phyloP scores from a whole-genome alignment of 345 rosid genomes.

The Rhodamnia rubescens region DNA sequence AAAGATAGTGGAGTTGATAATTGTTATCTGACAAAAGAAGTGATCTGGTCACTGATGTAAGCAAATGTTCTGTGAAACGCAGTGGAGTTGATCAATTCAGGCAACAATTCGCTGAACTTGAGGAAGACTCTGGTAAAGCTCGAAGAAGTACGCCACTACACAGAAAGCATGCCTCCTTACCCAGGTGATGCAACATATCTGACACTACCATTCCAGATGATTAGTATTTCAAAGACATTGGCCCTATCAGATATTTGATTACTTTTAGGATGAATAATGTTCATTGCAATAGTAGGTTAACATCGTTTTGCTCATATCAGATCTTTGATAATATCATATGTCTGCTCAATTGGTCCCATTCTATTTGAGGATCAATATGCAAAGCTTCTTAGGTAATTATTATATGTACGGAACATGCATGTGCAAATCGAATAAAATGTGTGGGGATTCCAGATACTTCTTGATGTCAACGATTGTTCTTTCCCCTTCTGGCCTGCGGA shows the following conservation, averaged over 20 bases:
- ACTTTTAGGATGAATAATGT: neutral
- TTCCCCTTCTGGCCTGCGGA: neutral
- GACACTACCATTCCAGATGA: neutral
- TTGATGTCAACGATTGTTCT: neutral
- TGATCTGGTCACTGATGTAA: neutral
- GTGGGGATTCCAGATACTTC: neutral
- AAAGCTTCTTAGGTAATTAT: neutral
- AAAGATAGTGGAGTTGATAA: neutral
- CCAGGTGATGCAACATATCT: slow-evolving; percentile 33
- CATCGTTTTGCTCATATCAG: neutral
- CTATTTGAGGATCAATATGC: neutral
- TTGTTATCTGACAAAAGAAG: neutral
- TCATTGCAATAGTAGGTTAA: neutral
- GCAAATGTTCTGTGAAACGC: slow-evolving; percentile 1
- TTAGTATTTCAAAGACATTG: neutral
- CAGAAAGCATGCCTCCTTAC: slow-evolving; percentile 78
- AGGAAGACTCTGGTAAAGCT: slow-evolving; percentile 46
- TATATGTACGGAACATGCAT: neutral
- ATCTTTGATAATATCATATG: neutral
- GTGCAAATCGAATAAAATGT: neutral
- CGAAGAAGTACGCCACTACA: slow-evolving; percentile 39
- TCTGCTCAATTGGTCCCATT: neutral
- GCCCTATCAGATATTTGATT: neutral
- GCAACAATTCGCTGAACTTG: slow-evolving; percentile 85
- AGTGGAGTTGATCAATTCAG: slow-evolving; percentile 75